Evolutionary conservation across 306 rosid genomes (phyloP), one percentile per base, ranked within the genome.

Genomic region (Rosa multiflora): DNA sequence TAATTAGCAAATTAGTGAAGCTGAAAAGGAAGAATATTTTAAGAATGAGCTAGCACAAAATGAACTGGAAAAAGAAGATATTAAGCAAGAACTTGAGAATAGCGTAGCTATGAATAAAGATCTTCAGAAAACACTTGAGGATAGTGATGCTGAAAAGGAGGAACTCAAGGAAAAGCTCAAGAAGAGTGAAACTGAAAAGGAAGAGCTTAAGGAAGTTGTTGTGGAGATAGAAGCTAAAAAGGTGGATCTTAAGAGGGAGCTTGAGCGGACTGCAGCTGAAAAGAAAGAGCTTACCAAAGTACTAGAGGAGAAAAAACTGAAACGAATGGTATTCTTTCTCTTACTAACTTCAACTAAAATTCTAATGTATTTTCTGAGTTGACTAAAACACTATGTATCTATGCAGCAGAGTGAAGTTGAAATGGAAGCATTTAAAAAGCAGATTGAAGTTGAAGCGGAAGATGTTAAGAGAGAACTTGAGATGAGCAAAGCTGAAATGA

Each of bases 391-490:
- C 11, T 35, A 35, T 66, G 23, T 17, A 2, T 12, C 5, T 62
- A 32, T 62, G 69, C 68, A 44, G 55, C 74, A 1, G 10, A 32
- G n/a, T 14, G 39, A 52, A 1, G 48, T 3, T 37, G 12, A 53
- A 55, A 35, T 52, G 29, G n/a, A 53, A 20, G 48, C 39, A 11
- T 9, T 13, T 62, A 62, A 11, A 32, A 32, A 32, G 37, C 37
- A 32, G 37, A 32, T 32, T 59, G 92, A 94, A 61, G 67, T 61
- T 61, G 39, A 61, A 61, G 14, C 10, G 15, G 66, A 10, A 59
- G 6, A 37, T 23, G 13, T 59, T 10, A 59, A 23, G 66, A 58
- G 64, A 58, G 64, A 21, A 62, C 18, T 73, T 73, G 76, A 53
- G 64, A 10, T 3, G 8, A 48, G 23, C 56, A 55, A 49, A 48